Conservation (phyloP, 371 early-diverging fungal species). For the Rhizopus microsporus region DNA sequence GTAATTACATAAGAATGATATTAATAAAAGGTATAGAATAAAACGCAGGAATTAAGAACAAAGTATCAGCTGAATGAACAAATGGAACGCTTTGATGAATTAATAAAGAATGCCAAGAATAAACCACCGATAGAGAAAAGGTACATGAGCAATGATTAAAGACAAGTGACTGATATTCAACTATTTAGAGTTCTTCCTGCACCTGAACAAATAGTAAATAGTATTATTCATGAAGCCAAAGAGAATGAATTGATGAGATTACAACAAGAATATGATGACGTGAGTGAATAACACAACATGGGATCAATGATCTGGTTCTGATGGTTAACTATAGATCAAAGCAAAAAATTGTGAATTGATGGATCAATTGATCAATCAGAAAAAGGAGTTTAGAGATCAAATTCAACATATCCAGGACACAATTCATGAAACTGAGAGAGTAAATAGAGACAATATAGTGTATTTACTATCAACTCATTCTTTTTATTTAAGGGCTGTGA, state of each 20-base stretch:
- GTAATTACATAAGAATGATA: not conserved
- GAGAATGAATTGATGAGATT: not conserved
- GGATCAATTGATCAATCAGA: not conserved
- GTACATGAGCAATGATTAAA: not conserved
- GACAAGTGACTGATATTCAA: no score
- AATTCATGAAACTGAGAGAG: not conserved
- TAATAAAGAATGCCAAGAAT: conserved; percentile 1
- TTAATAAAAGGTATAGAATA: not conserved
- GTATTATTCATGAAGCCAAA: not conserved
- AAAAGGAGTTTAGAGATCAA: not conserved
- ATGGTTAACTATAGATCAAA: not conserved
- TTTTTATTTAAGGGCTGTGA: not conserved
- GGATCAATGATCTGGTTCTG: not conserved
- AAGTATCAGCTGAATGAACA: not conserved
- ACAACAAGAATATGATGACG: conserved; percentile 2
- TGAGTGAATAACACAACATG: not conserved
- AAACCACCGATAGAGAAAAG: conserved; percentile 1
- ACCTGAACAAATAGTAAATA: not conserved
- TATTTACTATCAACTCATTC: no score
- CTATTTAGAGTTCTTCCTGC: conserved; percentile 1
- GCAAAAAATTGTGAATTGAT: not conserved
- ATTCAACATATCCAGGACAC: not conserved
- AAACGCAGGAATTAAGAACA: not conserved
- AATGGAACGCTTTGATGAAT: not conserved
- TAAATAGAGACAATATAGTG: not conserved